Conservation (phyloP, 208 protist genomes). For the Porcisia hertigi region DNA sequence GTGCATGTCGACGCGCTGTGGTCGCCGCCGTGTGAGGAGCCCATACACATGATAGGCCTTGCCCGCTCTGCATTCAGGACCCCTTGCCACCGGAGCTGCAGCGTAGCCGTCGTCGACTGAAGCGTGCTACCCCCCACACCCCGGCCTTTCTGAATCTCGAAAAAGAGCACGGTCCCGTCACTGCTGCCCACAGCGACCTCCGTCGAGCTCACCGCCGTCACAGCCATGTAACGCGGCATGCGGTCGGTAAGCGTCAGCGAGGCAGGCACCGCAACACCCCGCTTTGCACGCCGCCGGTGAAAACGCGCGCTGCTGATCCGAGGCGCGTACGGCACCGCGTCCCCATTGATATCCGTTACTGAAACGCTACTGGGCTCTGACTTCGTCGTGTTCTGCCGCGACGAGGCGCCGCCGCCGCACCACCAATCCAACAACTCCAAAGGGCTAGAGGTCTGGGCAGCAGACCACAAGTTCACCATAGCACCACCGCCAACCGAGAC, state of each 20-base stretch:
- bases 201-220: slow-evolving; percentile 26
- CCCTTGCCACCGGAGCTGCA: slow-evolving; percentile 24
- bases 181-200: slow-evolving; percentile 63
- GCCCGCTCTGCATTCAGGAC: slow-evolving; percentile 8
- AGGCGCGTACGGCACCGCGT: neutral
- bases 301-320: slow-evolving; percentile 3
- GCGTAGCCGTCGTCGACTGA: neutral
- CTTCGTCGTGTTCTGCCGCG: neutral
- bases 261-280: neutral
- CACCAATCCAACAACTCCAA: slow-evolving; percentile 33
- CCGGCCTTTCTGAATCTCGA: neutral
- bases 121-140: neutral
- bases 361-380: neutral
- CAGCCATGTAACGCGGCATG: slow-evolving; percentile 62
- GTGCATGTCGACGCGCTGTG: neutral
- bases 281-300: slow-evolving; percentile 14
- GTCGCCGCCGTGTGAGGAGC: neutral
- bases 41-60: slow-evolving; percentile 59
- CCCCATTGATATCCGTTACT: too few species aligned
- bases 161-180: slow-evolving; percentile 56
- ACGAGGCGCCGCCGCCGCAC: slow-evolving; percentile 2
- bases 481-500: slow-evolving; percentile 61
- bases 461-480: slow-evolving; percentile 28
- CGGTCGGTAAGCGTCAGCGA: slow-evolving; percentile 26
- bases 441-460: neutral